Evolutionary conservation across 441 rosid species (phyloP), one percentile per base, ranked within the genome.

Genomic region (Bocquillonia castaneifolia): DNA sequence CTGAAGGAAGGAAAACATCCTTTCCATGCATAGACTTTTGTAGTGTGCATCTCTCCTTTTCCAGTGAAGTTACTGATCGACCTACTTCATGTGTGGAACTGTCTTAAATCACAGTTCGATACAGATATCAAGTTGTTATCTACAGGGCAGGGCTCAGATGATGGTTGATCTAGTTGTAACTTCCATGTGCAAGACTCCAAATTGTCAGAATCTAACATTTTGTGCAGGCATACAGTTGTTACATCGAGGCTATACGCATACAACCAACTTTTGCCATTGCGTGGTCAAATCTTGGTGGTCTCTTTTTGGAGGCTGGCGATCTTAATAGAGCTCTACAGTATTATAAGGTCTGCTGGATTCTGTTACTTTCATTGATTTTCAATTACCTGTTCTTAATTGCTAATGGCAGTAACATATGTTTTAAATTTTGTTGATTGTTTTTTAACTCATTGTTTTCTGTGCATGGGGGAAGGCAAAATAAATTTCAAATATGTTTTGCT

Each of bases 221-320:
- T 87, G 83, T 88, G 93, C 96, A 95, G 99, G 99, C 98, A 70
- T 92, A 85, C 88, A 86, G 93, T 77, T 92, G 97, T 75, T 90
- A 92, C 78, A 78, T 92, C 36, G 98, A 95, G 89, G 97, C 98
- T 75, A 70, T 95, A 65, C 91, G 92, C 64, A 95, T 95, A 73
- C 97, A 95, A 74, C 99, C 99, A 57, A 89, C 85, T 54, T 95
- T 90, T 86, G 98, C 99, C 17, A 86, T 92, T 71, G 99, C 99
- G 32, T 95, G 99, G 98, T 95, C 98, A 51, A 95, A 92, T 81
- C 95, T 95, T 82, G 99, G 97, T 64, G 98, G 95, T 79, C 96
- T 95, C 76, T 89, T 90, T 77, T 85, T 95, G 98, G 98, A 95
- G 80, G 86, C 95, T 44, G 99, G 99, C 59, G 98, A 95, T 81